Evolutionary conservation across 2,329 filamentous ascomycete genomes (phyloP), one percentile per base, ranked within the genome.

Genomic region (Fusarium decemcellulare): DNA sequence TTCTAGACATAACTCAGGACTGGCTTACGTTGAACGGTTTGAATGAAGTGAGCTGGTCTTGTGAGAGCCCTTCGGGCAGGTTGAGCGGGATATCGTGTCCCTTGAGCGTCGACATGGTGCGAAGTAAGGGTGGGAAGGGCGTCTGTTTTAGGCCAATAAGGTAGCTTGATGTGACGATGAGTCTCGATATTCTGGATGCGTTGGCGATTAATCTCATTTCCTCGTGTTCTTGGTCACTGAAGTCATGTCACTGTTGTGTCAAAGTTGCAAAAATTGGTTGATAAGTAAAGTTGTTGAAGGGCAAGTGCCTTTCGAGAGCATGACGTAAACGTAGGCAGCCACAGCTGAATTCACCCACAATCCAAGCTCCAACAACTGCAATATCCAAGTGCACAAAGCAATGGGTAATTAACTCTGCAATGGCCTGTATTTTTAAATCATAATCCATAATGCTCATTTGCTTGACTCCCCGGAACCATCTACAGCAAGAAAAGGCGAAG

Each of bases 1-100:
- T 4, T n/a, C 7, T n/a, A 34, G 4, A 30, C 4, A 16, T 12
- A 14, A n/a, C 11, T 6, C 9, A 2, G 27, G 15, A 11, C 18
- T 2, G 10, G 63, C 77, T 69, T 75, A 86, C 86, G 14, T 81
- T 84, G 71, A 88, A 88, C 0, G 87, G 85, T 8, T 79, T 79
- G 69, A 88, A 88, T 7, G 71, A 71, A 11, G 81, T 74, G 2
- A 89, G 76, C 57, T 85, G 80, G 0, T 84, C 77, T 58, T 83
- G 75, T 0, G 82, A 76, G 18, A 88, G 79, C 4, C 80, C 84
- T 0, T 81, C 74, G 0, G 84, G 81, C 0, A 87, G 78, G 10
- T 74, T 81, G 54, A 88, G 79, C 5, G 79, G 76, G 54, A 87
- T 74, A 58, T 77, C 69, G 30, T 80, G 71, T 18, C 60, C 61